Conservation (phyloP, 2,329 filamentous ascomycete genomes). For the Lanzia echinophila region DNA sequence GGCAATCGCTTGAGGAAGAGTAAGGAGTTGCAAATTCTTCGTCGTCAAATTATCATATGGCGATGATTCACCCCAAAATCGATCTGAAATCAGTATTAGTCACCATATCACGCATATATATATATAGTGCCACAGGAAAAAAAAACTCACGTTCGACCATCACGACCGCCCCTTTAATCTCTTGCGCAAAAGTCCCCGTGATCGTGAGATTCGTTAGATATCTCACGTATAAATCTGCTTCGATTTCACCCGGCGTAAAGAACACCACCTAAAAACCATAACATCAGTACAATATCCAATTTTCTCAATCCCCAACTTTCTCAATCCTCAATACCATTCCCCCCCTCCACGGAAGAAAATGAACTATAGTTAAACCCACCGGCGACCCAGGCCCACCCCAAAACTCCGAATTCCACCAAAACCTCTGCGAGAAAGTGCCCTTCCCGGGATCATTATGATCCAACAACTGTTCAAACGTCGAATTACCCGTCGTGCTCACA, state of each 20-base stretch:
- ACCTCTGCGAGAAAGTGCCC: slow-evolving; percentile 49
- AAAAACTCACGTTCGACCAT: slow-evolving; percentile 44
- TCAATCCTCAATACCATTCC: too few species aligned
- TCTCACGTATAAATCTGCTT: slow-evolving; percentile 39
- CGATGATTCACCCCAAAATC: slow-evolving; percentile 51
- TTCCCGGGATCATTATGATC: slow-evolving; percentile 51
- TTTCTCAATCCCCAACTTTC: too few species aligned
- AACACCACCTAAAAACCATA: slow-evolving; percentile 35
- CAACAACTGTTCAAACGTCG: slow-evolving; percentile 41
- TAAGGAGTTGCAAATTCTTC: slow-evolving; percentile 48
- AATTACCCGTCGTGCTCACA: slow-evolving; percentile 18
- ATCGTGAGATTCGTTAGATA: slow-evolving; percentile 46
- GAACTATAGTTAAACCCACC: too few species aligned
- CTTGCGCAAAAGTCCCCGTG: slow-evolving; percentile 44
- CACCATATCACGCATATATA: not conserved
- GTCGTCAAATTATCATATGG: slow-evolving; percentile 45
- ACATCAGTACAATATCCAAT: not conserved
- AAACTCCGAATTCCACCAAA: slow-evolving; percentile 44
- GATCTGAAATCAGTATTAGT: slow-evolving; percentile 34
- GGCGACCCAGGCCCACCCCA: slow-evolving; percentile 50
- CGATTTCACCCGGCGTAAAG: slow-evolving; percentile 47
- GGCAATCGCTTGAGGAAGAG: slow-evolving; percentile 44
- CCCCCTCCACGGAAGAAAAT: too few species aligned
- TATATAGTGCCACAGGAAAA: not conserved
- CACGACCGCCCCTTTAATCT: slow-evolving; percentile 46